Percentiles rank a stretch among this genome's conserved stretches.
Conservation (phyloP, 495 filamentous ascomycete genomes). For the Bathelium albidoporum region DNA sequence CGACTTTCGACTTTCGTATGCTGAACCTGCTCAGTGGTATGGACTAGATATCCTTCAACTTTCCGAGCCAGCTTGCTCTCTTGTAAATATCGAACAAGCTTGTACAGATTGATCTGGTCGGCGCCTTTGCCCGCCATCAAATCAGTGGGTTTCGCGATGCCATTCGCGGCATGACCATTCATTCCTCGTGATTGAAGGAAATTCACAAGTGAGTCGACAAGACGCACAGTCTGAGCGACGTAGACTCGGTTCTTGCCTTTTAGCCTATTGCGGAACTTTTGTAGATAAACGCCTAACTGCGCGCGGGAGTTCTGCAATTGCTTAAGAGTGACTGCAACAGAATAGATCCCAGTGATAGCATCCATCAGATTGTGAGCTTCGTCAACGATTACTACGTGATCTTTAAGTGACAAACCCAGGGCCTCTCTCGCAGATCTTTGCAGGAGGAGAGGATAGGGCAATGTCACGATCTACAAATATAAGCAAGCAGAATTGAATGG, state of each 20-base stretch:
- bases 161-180: slow-evolving; percentile 38
- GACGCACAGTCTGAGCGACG: slow-evolving; percentile 71
- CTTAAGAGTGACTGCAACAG: slow-evolving; percentile 58
- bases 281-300: slow-evolving; percentile 71
- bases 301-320: slow-evolving; percentile 62
- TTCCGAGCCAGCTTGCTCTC: slow-evolving; percentile 92
- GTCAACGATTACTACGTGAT: slow-evolving; percentile 85
- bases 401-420: slow-evolving; percentile 72
- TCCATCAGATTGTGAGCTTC: slow-evolving; percentile 98
- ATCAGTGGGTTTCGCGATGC: slow-evolving; percentile 53
- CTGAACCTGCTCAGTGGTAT: slow-evolving; percentile 40
- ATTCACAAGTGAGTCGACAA: slow-evolving; percentile 63
- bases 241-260: slow-evolving; percentile 91
- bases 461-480: slow-evolving; percentile 65
- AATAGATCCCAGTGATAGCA: slow-evolving; percentile 79
- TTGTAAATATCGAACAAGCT: slow-evolving; percentile 74
- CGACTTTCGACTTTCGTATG: neutral
- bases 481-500: neutral
- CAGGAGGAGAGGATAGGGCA: slow-evolving; percentile 84
- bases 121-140: slow-evolving; percentile 78
- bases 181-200: slow-evolving; percentile 46
- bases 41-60: slow-evolving; percentile 72
- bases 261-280: slow-evolving; percentile 75
- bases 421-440: slow-evolving; percentile 86
- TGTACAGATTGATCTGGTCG: slow-evolving; percentile 90